Evolutionary conservation across 352 stramenopile genomes (phyloP), one percentile per base, ranked within the genome.

Genomic region (Phytophthora tentaculata): DNA sequence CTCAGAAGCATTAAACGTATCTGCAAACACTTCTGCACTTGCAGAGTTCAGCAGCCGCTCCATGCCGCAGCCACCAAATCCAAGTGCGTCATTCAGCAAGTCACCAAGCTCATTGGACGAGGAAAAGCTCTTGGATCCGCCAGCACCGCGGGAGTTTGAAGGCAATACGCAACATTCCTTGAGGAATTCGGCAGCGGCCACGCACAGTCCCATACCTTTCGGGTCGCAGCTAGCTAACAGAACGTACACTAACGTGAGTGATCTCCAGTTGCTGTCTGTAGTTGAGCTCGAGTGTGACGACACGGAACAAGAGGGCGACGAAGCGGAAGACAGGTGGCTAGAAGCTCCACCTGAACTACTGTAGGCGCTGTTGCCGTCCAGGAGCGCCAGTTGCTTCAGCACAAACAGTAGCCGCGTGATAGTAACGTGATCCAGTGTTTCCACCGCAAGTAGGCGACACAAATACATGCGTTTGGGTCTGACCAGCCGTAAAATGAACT

Each of bases 351-450:
- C n/a, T 23, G 55, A 53, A 32, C 3, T 56, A 26, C 28, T 65
- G 16, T 44, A 50, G 2, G 50, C 49, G 5, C 16, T 37, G 24
- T 19, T 78, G 8, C 23, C 63, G 24, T 92, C 79, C 17, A 92
- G 58, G 3, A 84, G 55, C 13, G 73, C 72, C 6, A 96, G 45
- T 57, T 94, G 86, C 65, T 89, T 85, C 10, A 96, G 50, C 13
- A 96, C 64, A 16, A 73, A 73, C 14, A 96, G 57, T 43, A 96
- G 77, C 0, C 82, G 74, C 1, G 71, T 78, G 23, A 94, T 74
- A 8, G 84, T 96, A 24, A 91, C 77, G 56, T 91, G 86, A 50
- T 94, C 85, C 12, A 96, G 54, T 17, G 84, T 92, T 53, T 92
- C 83, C 5, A 92, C 74, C 2, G 81, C 79, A 29, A 96, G 62